phyloP scores from a whole-genome alignment of 75 land plant genomes.

The Cunninghamia lanceolata region DNA sequence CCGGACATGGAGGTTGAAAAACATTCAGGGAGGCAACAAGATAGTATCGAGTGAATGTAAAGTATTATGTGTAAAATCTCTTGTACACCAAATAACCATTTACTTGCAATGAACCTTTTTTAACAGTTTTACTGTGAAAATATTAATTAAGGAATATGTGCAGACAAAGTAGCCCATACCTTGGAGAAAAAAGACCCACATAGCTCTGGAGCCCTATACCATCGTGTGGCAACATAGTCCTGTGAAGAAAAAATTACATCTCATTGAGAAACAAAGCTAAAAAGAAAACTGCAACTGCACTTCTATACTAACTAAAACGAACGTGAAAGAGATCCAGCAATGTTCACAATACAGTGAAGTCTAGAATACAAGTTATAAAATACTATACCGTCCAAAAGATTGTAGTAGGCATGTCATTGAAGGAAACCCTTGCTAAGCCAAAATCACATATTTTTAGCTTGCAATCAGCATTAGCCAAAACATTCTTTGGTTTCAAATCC shows the following conservation, averaged over 20 bases:
- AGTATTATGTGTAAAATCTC: neutral
- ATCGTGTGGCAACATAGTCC: constrained; percentile 1
- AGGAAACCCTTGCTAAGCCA: constrained; percentile 75
- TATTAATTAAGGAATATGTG: neutral
- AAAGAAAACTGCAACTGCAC: neutral
- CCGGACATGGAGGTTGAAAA: neutral
- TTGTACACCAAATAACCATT: neutral
- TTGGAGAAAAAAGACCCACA: neutral
- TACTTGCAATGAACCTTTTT: neutral
- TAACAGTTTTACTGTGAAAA: neutral
- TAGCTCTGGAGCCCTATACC: neutral
- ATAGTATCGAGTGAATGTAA: neutral
- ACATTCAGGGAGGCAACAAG: neutral
- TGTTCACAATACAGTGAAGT: neutral
- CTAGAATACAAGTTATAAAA: neutral
- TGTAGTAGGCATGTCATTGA: constrained; percentile 66
- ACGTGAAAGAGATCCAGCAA: neutral
- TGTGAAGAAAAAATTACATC: neutral
- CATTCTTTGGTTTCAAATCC: constrained; percentile 77
- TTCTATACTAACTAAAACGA: neutral
- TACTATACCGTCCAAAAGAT: constrained; percentile 71
- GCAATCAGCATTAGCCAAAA: constrained; percentile 78
- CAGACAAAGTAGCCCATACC: neutral
- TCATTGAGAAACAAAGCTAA: neutral
- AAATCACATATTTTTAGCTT: constrained; percentile 83